Conservation (phyloP, 2,329 filamentous ascomycete species). For the Phaeosphaeria sp. region DNA sequence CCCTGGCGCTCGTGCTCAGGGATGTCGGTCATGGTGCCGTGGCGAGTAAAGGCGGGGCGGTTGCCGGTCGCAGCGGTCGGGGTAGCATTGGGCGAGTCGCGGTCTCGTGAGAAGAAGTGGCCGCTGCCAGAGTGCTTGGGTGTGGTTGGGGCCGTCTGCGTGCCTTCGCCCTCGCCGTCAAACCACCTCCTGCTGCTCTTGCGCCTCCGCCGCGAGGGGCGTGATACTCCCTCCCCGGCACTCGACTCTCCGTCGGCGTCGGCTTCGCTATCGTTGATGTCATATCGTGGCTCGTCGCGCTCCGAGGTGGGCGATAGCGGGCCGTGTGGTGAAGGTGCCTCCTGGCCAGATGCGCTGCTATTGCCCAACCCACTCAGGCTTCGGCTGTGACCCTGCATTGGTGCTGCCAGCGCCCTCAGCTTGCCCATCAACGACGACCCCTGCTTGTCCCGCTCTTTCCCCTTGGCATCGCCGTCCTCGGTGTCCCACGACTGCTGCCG, state of each 20-base stretch:
- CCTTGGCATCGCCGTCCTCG: conserved; percentile 68
- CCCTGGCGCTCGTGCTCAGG: conserved; percentile 55
- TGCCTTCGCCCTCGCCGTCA: conserved; percentile 54
- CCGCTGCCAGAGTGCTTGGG: conserved; percentile 60
- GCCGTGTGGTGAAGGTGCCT: conserved; percentile 42
- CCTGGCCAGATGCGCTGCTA: conserved; percentile 40
- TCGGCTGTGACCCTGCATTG: conserved; percentile 59
- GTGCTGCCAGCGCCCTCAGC: conserved; percentile 74
- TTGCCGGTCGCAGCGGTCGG: conserved; percentile 29
- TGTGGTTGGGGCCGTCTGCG: conserved; percentile 72
- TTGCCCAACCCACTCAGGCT: conserved; percentile 31
- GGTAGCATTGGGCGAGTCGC: conserved; percentile 47
- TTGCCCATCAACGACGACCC: conserved; percentile 77
- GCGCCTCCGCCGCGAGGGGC: conserved; percentile 64
- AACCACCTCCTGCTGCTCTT: conserved; percentile 67
- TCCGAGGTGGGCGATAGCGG: conserved; percentile 58
- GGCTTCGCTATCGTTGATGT: conserved; percentile 71
- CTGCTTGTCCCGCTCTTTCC: conserved; percentile 54
- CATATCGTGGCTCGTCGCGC: conserved; percentile 55
- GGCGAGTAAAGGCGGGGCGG: conserved; percentile 60
- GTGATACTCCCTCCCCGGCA: conserved; percentile 68
- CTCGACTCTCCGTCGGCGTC: conserved; percentile 87
- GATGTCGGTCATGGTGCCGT: conserved; percentile 58
- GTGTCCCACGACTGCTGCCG: conserved; percentile 70
- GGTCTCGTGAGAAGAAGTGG: conserved; percentile 57